Conservation (phyloP, 345 rosid genomes). For the Eucalyptus pauciflora region DNA sequence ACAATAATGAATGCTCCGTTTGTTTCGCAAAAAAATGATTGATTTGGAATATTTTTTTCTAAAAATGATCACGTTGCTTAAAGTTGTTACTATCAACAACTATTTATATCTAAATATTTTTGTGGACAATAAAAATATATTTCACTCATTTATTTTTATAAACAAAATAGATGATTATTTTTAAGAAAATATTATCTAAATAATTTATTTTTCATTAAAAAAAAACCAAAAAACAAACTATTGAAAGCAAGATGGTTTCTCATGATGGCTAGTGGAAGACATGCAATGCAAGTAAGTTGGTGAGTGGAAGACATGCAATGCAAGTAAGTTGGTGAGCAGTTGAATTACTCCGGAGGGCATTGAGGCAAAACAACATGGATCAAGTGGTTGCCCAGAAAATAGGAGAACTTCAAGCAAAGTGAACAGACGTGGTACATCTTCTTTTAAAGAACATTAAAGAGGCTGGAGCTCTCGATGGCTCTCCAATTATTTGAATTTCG, state of each 20-base stretch:
- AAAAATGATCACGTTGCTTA: too few species aligned
- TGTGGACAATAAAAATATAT: accelerated
- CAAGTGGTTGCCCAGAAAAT: neutral
- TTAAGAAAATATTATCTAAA: too few species aligned
- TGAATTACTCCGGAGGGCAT: neutral
- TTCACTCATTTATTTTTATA: too few species aligned
- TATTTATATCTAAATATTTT: too few species aligned
- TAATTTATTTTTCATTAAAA: accelerated
- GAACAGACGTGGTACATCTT: neutral
- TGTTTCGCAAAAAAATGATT: too few species aligned
- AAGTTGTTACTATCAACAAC: too few species aligned
- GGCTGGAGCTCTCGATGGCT: neutral
- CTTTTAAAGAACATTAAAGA: neutral
- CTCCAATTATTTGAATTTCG: neutral
- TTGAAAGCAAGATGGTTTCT: neutral
- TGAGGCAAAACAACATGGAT: neutral
- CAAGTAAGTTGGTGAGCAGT: neutral
- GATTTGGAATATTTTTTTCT: accelerated
- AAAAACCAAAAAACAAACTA: accelerated
- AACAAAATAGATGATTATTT: too few species aligned
- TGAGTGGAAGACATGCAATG: too few species aligned
- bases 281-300: too few species aligned
- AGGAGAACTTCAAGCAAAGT: neutral
- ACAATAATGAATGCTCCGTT: too few species aligned
- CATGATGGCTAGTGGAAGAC: neutral